phyloP scores from a whole-genome alignment of 192 early-diverging fungal genomes.

The Backusella morwellensis region DNA sequence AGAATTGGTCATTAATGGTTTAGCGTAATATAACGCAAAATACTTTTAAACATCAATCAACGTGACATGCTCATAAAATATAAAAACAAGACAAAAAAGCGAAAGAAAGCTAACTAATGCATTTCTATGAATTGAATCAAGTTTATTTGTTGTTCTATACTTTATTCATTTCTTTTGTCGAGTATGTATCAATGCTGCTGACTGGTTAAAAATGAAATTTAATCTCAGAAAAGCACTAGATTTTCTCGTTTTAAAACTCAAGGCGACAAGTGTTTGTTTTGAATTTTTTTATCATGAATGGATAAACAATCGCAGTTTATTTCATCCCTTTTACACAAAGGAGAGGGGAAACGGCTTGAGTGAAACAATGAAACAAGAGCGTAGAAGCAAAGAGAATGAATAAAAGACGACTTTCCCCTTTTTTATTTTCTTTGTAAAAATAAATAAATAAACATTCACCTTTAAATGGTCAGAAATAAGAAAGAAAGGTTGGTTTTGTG shows the following conservation, averaged over 20 bases:
- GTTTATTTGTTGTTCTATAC: background rate
- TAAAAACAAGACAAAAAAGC: background rate
- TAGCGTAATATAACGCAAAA: background rate
- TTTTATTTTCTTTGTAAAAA: background rate
- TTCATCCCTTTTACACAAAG: background rate
- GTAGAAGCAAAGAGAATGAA: background rate
- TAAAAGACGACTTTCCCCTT: background rate
- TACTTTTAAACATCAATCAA: background rate
- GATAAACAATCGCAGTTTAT: background rate
- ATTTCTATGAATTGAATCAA: background rate
- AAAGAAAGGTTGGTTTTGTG: background rate
- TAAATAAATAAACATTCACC: background rate
- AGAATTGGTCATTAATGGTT: background rate
- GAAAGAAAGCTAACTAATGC: background rate
- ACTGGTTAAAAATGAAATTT: background rate
- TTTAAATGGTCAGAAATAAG: background rate
- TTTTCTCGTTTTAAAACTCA: background rate
- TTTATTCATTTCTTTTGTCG: background rate
- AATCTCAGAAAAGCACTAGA: background rate
- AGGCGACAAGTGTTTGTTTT: background rate
- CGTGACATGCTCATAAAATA: background rate
- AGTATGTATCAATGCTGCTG: background rate
- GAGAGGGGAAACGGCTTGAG: background rate
- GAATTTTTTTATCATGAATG: background rate
- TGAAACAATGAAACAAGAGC: background rate